These are phyloP conservation scores for Hyaloperonospora arabidopsidis DNA, from an alignment of 352 stramenopile species.

Conservation along the genomic window DNA sequence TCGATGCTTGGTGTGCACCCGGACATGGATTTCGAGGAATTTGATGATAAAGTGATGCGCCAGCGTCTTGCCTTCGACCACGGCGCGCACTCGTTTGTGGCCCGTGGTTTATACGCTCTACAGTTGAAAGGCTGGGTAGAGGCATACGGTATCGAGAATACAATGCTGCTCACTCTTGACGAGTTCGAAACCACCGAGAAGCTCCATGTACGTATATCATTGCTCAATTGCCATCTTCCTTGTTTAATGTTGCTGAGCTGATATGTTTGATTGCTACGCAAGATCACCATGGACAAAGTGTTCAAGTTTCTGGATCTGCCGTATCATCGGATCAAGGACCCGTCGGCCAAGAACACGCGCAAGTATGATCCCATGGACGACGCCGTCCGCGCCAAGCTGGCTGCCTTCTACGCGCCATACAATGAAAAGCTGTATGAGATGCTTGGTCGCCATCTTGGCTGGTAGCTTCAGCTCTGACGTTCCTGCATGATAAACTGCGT, in stretches of 20 bases:
- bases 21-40: constrained; percentile 67
- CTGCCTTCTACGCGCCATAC: constrained; percentile 75
- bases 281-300: constrained; percentile 68
- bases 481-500: constrained; percentile 12
- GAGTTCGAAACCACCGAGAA: constrained; percentile 81
- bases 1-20: constrained; percentile 50
- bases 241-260: constrained; percentile 10
- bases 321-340: constrained; percentile 72
- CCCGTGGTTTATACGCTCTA: constrained; percentile 90
- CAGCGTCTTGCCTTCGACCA: constrained; percentile 42
- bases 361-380: constrained; percentile 70
- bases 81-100: constrained; percentile 76
- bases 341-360: constrained; percentile 81
- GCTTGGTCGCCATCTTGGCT: constrained; percentile 53
- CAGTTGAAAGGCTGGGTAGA: constrained; percentile 90
- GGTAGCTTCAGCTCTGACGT: constrained; percentile 24
- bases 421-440: constrained; percentile 70
- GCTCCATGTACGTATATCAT: constrained; percentile 47
- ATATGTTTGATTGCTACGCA: constrained; percentile 16
- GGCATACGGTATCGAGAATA: constrained; percentile 83
- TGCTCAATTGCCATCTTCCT: neutral
- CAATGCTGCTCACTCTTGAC: constrained; percentile 91
- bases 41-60: constrained; percentile 55
- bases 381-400: constrained; percentile 46
- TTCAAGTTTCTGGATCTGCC: constrained; percentile 83